Percentiles rank a stretch among this genome's conserved stretches.
Conservation (phyloP, 2,329 filamentous ascomycete genomes). For the Trichoderma gracile region DNA sequence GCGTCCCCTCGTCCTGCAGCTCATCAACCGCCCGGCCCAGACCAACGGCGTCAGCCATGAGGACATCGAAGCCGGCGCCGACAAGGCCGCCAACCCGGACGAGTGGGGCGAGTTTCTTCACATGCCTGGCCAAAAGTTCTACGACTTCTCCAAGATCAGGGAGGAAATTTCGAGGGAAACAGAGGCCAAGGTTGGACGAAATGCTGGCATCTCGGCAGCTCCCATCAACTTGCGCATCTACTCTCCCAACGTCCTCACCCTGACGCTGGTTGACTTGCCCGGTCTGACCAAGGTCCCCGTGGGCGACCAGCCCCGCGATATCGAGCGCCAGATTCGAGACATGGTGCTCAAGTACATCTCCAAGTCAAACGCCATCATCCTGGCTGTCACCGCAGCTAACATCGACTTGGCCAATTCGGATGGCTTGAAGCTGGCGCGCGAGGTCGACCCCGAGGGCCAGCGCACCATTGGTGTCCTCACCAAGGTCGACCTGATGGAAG, state of each 20-base stretch:
- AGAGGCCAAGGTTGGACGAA: conserved; percentile 91
- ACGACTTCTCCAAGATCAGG: conserved; percentile 96
- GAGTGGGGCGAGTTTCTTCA: conserved; percentile 99
- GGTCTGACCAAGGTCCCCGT: conserved; percentile 96
- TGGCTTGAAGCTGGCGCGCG: conserved; percentile 90
- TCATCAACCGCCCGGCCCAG: conserved; percentile 85
- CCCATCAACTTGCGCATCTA: conserved; percentile 98
- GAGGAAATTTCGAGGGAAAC: conserved; percentile 98
- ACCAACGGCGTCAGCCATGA: conserved; percentile 72
- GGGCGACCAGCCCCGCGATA: conserved; percentile 93
- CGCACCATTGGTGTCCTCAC: conserved; percentile 97
- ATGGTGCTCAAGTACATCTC: conserved; percentile 99
- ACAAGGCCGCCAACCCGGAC: conserved; percentile 86
- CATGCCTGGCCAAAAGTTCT: conserved; percentile 95
- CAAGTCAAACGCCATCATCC: conserved; percentile 96
- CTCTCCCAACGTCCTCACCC: conserved; percentile 94
- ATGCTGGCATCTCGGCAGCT: conserved; percentile 92
- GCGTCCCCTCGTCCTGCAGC: conserved; percentile 92
- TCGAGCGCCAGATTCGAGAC: conserved; percentile 92
- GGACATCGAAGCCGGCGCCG: conserved; percentile 65
- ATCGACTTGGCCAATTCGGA: conserved; percentile 98
- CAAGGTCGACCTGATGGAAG: conserved; percentile 99
- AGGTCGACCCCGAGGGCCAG: conserved; percentile 96
- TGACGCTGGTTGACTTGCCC: conserved; percentile 94
- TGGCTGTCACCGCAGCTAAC: conserved; percentile 95